Evolutionary conservation across 345 rosid species (phyloP).

Genomic region (Eucalyptus curtisii): DNA sequence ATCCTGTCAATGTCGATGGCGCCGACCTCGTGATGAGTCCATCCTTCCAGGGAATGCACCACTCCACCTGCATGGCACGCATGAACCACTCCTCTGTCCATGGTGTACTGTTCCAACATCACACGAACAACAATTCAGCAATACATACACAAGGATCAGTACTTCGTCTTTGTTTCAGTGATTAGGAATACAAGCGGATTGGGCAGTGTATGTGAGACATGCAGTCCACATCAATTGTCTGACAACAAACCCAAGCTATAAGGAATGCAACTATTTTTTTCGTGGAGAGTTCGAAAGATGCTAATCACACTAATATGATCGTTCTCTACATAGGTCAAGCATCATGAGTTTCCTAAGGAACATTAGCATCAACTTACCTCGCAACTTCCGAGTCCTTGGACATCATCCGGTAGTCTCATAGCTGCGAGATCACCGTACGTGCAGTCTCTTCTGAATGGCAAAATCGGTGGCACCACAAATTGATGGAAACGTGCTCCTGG

Average conservation of each 20-base stretch:
- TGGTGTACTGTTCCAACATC: constrained; percentile 55
- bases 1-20: constrained; percentile 81
- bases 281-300: not conserved
- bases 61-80: constrained; percentile 99
- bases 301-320: not conserved
- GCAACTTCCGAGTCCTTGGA: constrained; percentile 77
- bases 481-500: constrained; percentile 88
- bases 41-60: constrained; percentile 82
- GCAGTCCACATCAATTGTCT: not conserved
- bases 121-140: not conserved
- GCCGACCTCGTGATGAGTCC: constrained; percentile 95
- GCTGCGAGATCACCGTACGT: constrained; percentile 96
- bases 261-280: not conserved
- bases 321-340: not conserved
- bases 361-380: constrained; percentile 37
- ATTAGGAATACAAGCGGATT: not conserved
- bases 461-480: constrained; percentile 92
- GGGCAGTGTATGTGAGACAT: not conserved
- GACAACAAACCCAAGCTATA: not conserved
- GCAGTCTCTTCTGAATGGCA: constrained; percentile 68
- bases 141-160: not conserved
- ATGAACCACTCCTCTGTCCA: constrained; percentile 96
- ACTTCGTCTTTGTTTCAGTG: not conserved
- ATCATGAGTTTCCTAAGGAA: not conserved
- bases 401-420: constrained; percentile 85